These are phyloP conservation scores for Eucommia ulmoides DNA, from an alignment of 257 asterid species.

Conservation along the genomic window DNA sequence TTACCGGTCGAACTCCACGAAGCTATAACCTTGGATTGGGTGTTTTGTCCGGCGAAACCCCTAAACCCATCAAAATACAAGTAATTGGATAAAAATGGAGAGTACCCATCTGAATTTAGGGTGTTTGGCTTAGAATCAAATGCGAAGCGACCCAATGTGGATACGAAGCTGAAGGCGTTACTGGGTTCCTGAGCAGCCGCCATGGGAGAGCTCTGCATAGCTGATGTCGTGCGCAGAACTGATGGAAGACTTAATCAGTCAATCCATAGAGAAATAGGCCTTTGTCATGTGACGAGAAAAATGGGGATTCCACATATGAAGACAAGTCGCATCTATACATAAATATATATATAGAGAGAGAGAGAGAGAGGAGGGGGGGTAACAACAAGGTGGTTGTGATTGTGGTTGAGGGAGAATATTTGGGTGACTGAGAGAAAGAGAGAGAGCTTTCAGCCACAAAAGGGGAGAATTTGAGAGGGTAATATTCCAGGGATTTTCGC, in stretches of 20 bases:
- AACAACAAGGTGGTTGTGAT: constrained; percentile 3
- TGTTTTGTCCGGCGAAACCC: constrained; percentile 10
- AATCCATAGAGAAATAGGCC: constrained; percentile 6
- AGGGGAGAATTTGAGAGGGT: constrained; percentile 32
- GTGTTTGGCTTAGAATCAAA: constrained; percentile 25
- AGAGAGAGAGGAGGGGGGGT: constrained; percentile 14
- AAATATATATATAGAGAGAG: constrained; percentile 8
- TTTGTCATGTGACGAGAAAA: constrained; percentile 11
- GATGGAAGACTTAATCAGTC: constrained; percentile 1
- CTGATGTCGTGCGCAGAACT: not conserved
- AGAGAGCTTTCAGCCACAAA: constrained; percentile 39
- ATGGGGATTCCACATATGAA: constrained; percentile 15
- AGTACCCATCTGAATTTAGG: constrained; percentile 14
- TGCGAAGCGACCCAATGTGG: constrained; percentile 39
- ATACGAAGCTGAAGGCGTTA: constrained; percentile 32
- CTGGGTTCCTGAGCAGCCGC: constrained; percentile 60
- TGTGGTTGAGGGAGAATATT: too few species aligned
- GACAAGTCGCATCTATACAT: not conserved
- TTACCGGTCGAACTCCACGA: constrained; percentile 51
- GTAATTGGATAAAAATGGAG: constrained; percentile 29
- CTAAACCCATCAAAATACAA: constrained; percentile 35
- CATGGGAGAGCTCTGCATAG: constrained; percentile 71
- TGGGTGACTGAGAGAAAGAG: too few species aligned
- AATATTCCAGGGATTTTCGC: constrained; percentile 24
- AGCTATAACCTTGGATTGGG: constrained; percentile 40